Evolutionary conservation across 208 protist species (phyloP).

Genomic region (Leishmania lainsoni): DNA sequence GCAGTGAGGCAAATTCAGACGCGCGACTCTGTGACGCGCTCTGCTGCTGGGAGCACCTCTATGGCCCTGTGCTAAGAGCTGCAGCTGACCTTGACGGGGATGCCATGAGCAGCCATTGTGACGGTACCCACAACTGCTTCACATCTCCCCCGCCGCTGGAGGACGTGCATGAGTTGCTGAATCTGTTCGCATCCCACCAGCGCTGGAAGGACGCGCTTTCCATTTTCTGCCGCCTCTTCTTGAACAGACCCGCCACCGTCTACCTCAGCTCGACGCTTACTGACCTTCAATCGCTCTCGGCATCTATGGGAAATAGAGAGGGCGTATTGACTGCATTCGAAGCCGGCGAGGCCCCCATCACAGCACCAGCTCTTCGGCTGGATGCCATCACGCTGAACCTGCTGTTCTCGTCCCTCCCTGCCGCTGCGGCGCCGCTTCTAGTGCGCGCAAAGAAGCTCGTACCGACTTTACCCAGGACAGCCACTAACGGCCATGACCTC

Average conservation of each 20-base stretch:
- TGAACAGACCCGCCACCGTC: slow-evolving; percentile 14
- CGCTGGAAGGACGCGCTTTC: slow-evolving; percentile 43
- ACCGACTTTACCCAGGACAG: neutral
- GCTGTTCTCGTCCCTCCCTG: slow-evolving; percentile 61
- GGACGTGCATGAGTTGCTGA: slow-evolving; percentile 66
- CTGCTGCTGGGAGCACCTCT: slow-evolving; percentile 33
- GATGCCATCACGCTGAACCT: slow-evolving; percentile 56
- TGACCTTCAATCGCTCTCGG: neutral
- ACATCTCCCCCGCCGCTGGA: slow-evolving; percentile 19
- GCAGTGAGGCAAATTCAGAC: neutral
- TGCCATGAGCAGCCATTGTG: neutral
- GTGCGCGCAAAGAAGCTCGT: neutral
- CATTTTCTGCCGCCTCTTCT: slow-evolving; percentile 47
- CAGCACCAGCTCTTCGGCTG: slow-evolving; percentile 25
- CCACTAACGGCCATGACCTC: neutral
- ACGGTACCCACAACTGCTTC: neutral
- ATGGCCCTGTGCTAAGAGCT: slow-evolving; percentile 12
- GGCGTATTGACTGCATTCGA: too few relatives aligned
- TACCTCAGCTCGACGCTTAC: slow-evolving; percentile 22
- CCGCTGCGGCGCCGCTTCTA: neutral
- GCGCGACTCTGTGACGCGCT: slow-evolving; percentile 7
- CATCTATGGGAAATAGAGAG: neutral
- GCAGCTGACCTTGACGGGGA: neutral
- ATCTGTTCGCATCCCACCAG: slow-evolving; percentile 40
- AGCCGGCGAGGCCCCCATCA: neutral